Base-by-base conservation (phyloP, 2,329 filamentous ascomycete species). In the Bipolaris gigantea region DNA sequence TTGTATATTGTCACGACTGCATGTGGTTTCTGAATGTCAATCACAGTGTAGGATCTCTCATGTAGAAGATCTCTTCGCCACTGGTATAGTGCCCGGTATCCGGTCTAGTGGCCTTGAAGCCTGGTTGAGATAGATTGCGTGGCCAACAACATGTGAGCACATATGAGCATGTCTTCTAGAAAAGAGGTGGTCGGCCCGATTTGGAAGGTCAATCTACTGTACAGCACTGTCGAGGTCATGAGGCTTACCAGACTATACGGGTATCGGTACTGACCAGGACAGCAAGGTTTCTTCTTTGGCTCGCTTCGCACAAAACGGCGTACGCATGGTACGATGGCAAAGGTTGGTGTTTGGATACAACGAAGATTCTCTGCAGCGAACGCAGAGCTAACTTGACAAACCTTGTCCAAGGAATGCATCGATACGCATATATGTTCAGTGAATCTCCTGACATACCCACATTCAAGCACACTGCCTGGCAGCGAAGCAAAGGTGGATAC, bases 81-180 rank as follows among this genome's bases (percentile, higher is more conserved):
- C 36, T 38, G 40, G 34, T 49, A 50, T 48, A 40, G 47, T 19
- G 25, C 23, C 16, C 50, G 46, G 36, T 33, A 47, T 21, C 25
- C 52, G 44, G 41, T 54, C 38, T 58, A 49, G 50, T 55, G 40
- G 65, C 62, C 61, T 63, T 50, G 58, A 13, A 63, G 52, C 62
- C 61, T 36, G 61, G 64, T 52, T 49, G 25, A 15, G 40, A 48
- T 62, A 70, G 50, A 67, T 64, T 64, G 42, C 50, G 39, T 30
- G 18, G 48, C 41, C 48, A 53, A 59, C 54, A 51, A 50, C 49
- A 56, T 40, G 34, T 44, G 50, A 38, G 48, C 51, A 58, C 43
- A 60, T 48, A 43, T 39, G 54, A 47, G 43, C 41, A 54, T 65
- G 57, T 47, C 44, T 70, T 67, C 65, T 48, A 67, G 63, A 62